Evolutionary conservation across 163 green algal genomes (phyloP).

Genomic region (Coccomyxa subellipsoidea): DNA sequence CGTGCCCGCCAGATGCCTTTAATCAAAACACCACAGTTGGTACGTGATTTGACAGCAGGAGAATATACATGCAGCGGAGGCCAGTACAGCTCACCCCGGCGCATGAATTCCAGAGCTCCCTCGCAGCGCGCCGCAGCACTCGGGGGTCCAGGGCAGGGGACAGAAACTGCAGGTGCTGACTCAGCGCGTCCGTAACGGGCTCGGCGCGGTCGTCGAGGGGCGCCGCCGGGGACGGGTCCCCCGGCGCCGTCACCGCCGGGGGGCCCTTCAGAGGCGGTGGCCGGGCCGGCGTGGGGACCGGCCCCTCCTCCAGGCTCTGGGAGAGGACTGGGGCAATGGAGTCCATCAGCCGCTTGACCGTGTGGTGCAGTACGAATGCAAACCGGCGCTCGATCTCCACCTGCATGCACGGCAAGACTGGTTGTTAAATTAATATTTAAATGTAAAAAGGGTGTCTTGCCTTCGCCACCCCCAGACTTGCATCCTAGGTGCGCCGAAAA

Average conservation of each 20-base stretch:
- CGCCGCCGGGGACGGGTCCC: neutral
- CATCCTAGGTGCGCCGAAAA: no score
- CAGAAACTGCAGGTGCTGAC: neutral
- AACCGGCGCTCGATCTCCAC: constrained; percentile 28
- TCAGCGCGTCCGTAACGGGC: neutral
- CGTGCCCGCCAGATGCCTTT: no score
- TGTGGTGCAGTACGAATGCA: constrained; percentile 18
- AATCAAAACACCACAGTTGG: no score
- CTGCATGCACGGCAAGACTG: neutral
- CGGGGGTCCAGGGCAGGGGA: constrained; percentile 11
- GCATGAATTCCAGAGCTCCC: constrained; percentile 27
- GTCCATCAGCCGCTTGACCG: constrained; percentile 18
- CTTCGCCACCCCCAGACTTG: no score
- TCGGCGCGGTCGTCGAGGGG: neutral
- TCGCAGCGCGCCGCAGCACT: constrained; percentile 11
- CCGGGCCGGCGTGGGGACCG: neutral
- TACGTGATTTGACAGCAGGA: no score
- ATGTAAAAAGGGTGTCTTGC: no score
- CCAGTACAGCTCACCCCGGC: constrained; percentile 27
- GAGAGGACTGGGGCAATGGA: neutral
- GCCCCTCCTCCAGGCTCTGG: neutral
- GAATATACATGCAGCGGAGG: no score
- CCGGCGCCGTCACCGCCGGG: neutral
- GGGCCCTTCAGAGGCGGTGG: no score
- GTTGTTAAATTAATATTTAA: no score